These are phyloP conservation scores for Nematocida sp. DNA, from an alignment of 371 early-diverging fungal genomes.

Conservation along the genomic window DNA sequence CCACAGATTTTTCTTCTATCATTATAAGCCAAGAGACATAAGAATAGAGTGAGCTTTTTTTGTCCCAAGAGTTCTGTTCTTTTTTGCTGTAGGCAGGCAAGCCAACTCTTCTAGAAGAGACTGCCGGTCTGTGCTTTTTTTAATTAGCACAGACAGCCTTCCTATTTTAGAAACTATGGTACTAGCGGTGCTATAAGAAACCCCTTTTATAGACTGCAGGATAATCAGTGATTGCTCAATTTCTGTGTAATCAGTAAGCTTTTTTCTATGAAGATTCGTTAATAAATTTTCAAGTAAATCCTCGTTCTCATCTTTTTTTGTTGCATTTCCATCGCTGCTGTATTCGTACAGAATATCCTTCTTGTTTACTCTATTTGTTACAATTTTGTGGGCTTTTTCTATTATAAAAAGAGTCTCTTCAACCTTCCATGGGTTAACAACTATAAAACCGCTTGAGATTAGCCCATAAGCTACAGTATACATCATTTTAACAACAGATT, in stretches of 20 bases:
- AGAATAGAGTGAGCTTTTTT: conserved; percentile 9
- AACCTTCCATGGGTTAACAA: conserved; percentile 11
- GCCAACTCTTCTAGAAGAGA: conserved; percentile 13
- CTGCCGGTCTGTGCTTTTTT: background rate
- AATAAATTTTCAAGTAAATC: conserved; percentile 5
- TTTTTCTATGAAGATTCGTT: conserved; percentile 3
- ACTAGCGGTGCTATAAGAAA: conserved; percentile 20
- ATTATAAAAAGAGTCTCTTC: conserved; percentile 17
- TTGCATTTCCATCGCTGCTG: background rate
- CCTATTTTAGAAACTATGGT: background rate
- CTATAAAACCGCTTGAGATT: conserved; percentile 3
- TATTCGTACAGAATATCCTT: background rate
- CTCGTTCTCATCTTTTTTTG: background rate
- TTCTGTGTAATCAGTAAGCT: conserved; percentile 1
- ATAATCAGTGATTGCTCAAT: conserved; percentile 9
- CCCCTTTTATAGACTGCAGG: conserved; percentile 31
- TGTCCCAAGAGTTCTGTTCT: background rate
- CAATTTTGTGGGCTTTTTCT: background rate
- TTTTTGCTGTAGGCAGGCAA: background rate
- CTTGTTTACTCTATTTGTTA: background rate
- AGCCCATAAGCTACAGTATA: conserved; percentile 19
- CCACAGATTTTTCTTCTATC: conserved; percentile 28
- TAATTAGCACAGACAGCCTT: background rate
- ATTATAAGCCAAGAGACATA: conserved; percentile 2
- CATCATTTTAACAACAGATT: conserved; percentile 5